A percentile compares a stretch with the other conserved stretches of the same genome.
phyloP scores from a whole-genome alignment of 2,329 filamentous ascomycete genomes.

The Trichothecium sympodiale region DNA sequence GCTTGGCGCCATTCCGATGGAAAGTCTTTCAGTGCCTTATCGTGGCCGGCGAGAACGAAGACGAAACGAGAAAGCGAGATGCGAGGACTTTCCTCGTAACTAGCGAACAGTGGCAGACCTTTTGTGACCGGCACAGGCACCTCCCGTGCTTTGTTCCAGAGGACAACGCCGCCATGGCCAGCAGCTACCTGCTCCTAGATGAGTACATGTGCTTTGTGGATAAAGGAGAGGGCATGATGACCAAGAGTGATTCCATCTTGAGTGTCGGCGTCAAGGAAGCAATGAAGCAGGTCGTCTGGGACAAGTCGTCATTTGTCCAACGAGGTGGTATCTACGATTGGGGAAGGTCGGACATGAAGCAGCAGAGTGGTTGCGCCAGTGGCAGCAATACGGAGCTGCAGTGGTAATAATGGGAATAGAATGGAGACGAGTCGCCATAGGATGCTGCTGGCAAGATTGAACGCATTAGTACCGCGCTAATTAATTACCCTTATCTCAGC shows the following conservation, averaged over 20 bases:
- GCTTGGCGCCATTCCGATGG: constrained; percentile 39
- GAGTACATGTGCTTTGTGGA: constrained; percentile 40
- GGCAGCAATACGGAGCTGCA: background rate
- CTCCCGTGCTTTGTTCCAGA: constrained; percentile 34
- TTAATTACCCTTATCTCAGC: no score
- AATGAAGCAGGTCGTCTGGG: constrained; percentile 32
- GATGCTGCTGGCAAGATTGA: no score
- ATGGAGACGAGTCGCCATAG: no score
- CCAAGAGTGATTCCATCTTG: constrained; percentile 23
- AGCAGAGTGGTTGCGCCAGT: constrained; percentile 1
- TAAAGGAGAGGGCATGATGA: constrained; percentile 21
- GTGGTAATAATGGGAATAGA: no score
- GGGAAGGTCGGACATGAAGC: constrained; percentile 14
- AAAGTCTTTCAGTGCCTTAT: constrained; percentile 44
- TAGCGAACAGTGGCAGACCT: constrained; percentile 31
- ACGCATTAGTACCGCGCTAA: no score
- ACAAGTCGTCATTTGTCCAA: constrained; percentile 28
- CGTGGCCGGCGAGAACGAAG: constrained; percentile 41
- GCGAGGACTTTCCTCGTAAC: constrained; percentile 32
- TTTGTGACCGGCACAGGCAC: constrained; percentile 31
- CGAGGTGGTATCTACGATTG: constrained; percentile 40
- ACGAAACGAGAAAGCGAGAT: constrained; percentile 24
- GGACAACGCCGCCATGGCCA: constrained; percentile 37
- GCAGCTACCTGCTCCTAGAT: constrained; percentile 39
- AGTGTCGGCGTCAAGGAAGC: constrained; percentile 35